These are phyloP conservation scores for Crucibulum parvulum DNA, from an alignment of 1,284 basidiomycete species.

Conservation along the genomic window DNA sequence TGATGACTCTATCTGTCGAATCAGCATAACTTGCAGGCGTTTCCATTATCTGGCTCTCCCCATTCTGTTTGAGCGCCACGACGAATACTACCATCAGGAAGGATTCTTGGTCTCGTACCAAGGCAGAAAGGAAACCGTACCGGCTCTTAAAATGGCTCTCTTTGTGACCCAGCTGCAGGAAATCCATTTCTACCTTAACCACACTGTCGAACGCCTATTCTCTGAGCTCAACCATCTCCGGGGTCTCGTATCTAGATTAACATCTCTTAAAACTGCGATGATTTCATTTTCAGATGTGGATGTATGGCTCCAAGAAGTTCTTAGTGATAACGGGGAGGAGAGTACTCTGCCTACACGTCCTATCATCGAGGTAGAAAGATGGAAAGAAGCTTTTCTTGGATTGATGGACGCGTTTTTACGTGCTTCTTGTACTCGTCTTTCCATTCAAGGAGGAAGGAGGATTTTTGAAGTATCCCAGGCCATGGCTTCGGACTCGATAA, in stretches of 20 bases:
- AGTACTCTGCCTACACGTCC: no score
- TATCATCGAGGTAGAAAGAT: no score
- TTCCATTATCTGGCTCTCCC: background rate
- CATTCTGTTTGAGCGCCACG: background rate
- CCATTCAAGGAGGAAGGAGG: no score
- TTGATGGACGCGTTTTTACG: no score
- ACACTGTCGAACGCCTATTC: background rate
- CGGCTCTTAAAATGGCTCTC: background rate
- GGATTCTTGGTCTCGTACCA: background rate
- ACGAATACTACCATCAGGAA: background rate
- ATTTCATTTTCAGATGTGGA: background rate
- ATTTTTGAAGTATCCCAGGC: no score
- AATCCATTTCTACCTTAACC: background rate
- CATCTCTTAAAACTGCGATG: background rate
- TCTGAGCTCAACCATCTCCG: background rate
- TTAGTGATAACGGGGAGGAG: no score
- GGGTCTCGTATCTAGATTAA: background rate
- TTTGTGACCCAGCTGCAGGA: background rate
- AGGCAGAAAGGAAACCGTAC: background rate
- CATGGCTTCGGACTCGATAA: no score
- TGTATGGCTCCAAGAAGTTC: no score
- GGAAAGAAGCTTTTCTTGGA: no score
- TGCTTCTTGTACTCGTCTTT: no score
- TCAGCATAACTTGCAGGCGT: background rate
- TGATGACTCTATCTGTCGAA: background rate